Evolutionary conservation across 306 rosid genomes (phyloP), one percentile per base, ranked within the genome.

Genomic region (Ochetophila trinervis): DNA sequence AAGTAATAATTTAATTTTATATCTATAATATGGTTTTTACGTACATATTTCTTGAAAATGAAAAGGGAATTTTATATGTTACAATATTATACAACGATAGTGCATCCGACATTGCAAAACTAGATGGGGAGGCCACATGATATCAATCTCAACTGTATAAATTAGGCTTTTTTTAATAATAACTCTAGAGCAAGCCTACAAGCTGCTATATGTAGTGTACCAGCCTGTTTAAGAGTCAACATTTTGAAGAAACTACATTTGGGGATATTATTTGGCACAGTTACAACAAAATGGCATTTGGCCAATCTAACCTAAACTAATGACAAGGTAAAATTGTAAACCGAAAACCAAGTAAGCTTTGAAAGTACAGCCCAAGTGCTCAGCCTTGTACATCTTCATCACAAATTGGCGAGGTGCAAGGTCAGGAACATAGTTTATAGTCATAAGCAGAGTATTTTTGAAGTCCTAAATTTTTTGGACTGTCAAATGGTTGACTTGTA

Each of bases 251-350:
- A 21, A 49, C 70, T 55, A 64, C 20, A 50, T 47, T 18, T 14
- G 8, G 63, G 24, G 12, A 16, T 27, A 27, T 27, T 27, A 53
- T 60, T 23, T 60, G 57, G 63, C 44, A 37, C 44, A 34, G 63
- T 57, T 57, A 66, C 18, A 62, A 71, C 80, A 66, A 71, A 83
- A 77, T 48, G 68, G 79, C 60, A 57, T 37, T 27, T 54, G 69
- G 77, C 81, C 17, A 19, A 62, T 67, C 73, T 72, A 64, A 68
- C 71, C 53, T 45, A 68, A 42, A 40, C 13, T 44, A 70, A n/a
- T 64, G 21, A 4, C 53, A 27, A 32, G 52, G 8, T 27, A 37
- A 69, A 45, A 19, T 32, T 20, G n/a, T 11, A 20, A 20, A 23
- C 65, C 62, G 11, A 30, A 60, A 27, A 42, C 53, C 47, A 51